Evolutionary conservation across 371 early-diverging fungal species (phyloP).

Genomic region (Lichtheimia corymbifera): DNA sequence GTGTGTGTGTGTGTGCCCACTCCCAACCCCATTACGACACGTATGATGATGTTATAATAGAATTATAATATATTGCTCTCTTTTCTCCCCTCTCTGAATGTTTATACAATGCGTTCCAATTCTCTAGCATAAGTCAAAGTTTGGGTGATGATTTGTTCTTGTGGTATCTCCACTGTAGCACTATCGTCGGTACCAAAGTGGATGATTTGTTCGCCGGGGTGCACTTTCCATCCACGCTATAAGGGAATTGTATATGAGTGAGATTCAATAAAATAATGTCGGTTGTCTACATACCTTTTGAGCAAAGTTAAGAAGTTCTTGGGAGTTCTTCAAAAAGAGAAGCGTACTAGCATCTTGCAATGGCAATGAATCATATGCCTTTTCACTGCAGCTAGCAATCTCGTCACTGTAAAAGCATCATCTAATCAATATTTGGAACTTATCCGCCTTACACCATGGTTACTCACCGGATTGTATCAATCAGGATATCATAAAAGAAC

Average conservation of each 20-base stretch:
- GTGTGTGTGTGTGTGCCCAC: too few relatives aligned
- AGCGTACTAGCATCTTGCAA: conserved; percentile 86
- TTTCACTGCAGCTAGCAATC: conserved; percentile 93
- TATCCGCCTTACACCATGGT: not conserved
- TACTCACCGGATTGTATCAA: conserved; percentile 84
- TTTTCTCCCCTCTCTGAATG: not conserved
- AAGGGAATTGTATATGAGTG: not conserved
- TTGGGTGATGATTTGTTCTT: conserved; percentile 82
- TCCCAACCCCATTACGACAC: too few relatives aligned
- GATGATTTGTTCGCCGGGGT: conserved; percentile 76
- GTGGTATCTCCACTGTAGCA: conserved; percentile 73
- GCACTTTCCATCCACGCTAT: conserved; percentile 86
- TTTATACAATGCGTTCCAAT: conserved; percentile 94
- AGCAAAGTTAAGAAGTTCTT: conserved; percentile 81
- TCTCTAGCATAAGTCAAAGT: conserved; percentile 89
- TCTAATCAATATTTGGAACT: not conserved
- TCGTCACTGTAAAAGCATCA: conserved; percentile 64
- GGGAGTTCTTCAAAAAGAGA: conserved; percentile 78
- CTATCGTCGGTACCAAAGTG: conserved; percentile 73
- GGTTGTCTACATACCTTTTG: conserved; percentile 53
- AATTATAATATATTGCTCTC: not conserved
- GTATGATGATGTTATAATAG: too few relatives aligned
- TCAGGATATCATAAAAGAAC: conserved; percentile 92
- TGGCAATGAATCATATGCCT: conserved; percentile 86
- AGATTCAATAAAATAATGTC: conserved; percentile 1